A percentile compares a stretch with the other conserved stretches of the same genome.
Conservation (phyloP, 1,284 basidiomycete genomes). For the Peniophora sp. region DNA sequence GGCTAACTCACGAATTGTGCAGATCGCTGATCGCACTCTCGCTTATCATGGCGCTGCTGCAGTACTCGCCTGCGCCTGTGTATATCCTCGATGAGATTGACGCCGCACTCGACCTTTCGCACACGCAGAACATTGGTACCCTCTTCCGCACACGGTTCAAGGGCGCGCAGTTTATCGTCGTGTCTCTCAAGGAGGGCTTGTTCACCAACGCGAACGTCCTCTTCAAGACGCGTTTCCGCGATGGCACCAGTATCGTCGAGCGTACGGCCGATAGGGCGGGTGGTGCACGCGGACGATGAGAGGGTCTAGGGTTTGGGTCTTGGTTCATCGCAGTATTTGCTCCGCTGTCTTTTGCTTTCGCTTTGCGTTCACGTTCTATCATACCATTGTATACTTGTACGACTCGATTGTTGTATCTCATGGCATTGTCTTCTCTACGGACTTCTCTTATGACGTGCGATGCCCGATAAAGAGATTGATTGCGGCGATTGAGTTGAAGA, state of each 20-base stretch:
- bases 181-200: constrained; percentile 93
- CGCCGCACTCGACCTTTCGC: constrained; percentile 91
- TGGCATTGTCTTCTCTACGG: too few species aligned
- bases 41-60: constrained; percentile 94
- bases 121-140: constrained; percentile 96
- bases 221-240: constrained; percentile 87
- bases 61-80: constrained; percentile 99
- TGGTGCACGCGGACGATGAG: too few species aligned
- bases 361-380: background rate
- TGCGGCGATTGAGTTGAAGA: too few species aligned
- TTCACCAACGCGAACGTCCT: constrained; percentile 98
- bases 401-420: too few species aligned
- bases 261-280: constrained; percentile 58
- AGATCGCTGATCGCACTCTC: constrained; percentile 95
- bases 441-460: too few species aligned
- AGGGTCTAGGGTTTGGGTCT: constrained; percentile 4
- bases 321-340: background rate
- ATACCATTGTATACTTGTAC: background rate
- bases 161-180: constrained; percentile 97
- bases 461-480: too few species aligned
- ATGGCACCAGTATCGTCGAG: constrained; percentile 89
- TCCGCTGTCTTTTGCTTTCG: constrained; percentile 5
- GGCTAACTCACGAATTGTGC: constrained; percentile 2
- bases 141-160: constrained; percentile 97
- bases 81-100: constrained; percentile 99